Evolutionary conservation across 148 eudicot species (phyloP).

Genomic region (Heliamphora exappendiculata): DNA sequence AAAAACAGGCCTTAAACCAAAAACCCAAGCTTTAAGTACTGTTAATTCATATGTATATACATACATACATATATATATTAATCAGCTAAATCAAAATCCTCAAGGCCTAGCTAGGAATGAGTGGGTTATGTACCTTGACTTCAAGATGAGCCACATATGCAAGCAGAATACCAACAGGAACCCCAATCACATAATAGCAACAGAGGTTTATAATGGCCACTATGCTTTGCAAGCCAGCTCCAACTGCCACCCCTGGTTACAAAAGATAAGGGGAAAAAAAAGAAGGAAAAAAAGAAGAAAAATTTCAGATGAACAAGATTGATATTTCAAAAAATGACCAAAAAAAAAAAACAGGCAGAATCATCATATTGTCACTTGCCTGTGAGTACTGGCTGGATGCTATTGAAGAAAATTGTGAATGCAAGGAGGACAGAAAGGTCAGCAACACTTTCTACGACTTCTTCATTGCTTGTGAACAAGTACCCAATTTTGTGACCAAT

Average conservation of each 20-base stretch:
- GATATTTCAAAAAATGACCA: background rate
- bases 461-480: conserved; percentile 32
- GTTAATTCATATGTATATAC: too few species aligned
- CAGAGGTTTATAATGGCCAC: conserved; percentile 44
- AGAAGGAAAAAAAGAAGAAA: too few species aligned
- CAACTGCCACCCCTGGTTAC: conserved; percentile 40
- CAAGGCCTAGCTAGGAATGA: background rate
- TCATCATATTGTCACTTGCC: conserved; percentile 19
- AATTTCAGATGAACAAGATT: too few species aligned
- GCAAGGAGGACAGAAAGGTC: conserved; percentile 40
- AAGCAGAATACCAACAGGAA: conserved; percentile 45
- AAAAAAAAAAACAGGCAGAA: background rate
- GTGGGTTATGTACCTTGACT: conserved; percentile 29
- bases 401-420: conserved; percentile 31
- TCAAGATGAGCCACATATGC: conserved; percentile 39
- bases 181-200: conserved; percentile 46
- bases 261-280: background rate
- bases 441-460: conserved; percentile 32
- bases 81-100: background rate
- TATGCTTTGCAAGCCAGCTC: conserved; percentile 44
- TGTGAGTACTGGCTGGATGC: conserved; percentile 42
- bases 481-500: conserved; percentile 25
- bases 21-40: too few species aligned
- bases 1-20: too few species aligned
- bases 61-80: too few species aligned